Conservation (phyloP, 257 asterid genomes). For the Solanum pinnatisectum region DNA sequence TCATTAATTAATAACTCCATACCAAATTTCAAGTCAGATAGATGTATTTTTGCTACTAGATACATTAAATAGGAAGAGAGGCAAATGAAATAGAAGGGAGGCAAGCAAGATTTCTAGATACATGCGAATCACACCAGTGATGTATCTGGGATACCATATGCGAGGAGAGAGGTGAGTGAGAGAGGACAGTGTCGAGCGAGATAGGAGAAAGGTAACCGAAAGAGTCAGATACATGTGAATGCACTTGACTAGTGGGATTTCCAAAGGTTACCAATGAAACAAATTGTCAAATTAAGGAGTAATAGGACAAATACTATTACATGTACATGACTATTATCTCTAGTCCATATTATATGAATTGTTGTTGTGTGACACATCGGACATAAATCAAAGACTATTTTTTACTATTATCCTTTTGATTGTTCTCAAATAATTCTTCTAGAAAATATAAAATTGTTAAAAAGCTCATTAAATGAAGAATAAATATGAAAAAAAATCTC, state of each 20-base stretch:
- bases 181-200: no score
- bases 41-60: background rate
- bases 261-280: no score
- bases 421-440: no score
- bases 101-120: background rate
- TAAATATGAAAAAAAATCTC: background rate
- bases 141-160: background rate
- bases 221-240: background rate
- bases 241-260: no score
- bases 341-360: background rate
- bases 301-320: background rate
- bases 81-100: background rate
- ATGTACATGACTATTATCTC: background rate
- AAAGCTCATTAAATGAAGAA: background rate
- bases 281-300: background rate
- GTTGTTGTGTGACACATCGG: no score
- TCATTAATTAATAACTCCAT: no score
- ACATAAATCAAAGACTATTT: no score
- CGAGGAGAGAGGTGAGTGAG: no score
- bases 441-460: no score
- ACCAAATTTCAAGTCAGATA: no score
- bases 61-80: background rate
- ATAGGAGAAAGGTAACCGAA: no score
- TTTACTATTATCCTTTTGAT: background rate
- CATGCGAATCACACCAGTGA: background rate